phyloP scores from a whole-genome alignment of 495 filamentous ascomycete species.

The Saxispiralis lemnorum region DNA sequence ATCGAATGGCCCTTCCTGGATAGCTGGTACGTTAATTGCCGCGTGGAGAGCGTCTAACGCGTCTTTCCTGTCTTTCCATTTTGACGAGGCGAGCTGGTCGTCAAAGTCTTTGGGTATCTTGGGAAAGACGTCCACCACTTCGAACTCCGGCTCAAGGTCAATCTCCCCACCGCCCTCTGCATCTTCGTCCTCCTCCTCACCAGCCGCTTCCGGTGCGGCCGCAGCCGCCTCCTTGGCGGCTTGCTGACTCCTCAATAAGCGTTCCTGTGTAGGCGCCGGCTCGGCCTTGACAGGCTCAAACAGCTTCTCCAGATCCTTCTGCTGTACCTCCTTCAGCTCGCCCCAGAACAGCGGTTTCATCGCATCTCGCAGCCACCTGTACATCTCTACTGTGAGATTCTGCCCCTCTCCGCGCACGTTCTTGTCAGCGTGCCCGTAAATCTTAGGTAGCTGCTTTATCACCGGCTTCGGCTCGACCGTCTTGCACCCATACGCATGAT shows the following conservation, averaged over 20 bases:
- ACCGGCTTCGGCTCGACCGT: constrained; percentile 89
- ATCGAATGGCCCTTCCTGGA: constrained; percentile 77
- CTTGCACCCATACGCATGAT: constrained; percentile 86
- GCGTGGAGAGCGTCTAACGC: constrained; percentile 66
- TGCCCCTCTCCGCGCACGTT: constrained; percentile 93
- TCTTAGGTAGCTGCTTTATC: constrained; percentile 78
- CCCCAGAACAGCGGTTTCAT: constrained; percentile 98
- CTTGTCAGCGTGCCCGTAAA: constrained; percentile 93
- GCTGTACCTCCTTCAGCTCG: constrained; percentile 89
- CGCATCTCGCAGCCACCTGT: constrained; percentile 90
- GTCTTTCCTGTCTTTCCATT: constrained; percentile 98
- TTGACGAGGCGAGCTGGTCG: constrained; percentile 69
- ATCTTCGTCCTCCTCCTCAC: constrained; percentile 26
- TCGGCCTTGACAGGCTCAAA: constrained; percentile 89
- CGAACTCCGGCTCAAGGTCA: constrained; percentile 53
- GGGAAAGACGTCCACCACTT: constrained; percentile 72
- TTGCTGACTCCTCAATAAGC: constrained; percentile 77
- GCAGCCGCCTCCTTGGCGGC: constrained; percentile 55
- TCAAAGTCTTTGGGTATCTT: constrained; percentile 67
- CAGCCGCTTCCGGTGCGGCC: constrained; percentile 37
- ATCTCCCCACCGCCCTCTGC: constrained; percentile 60
- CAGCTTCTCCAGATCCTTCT: constrained; percentile 79
- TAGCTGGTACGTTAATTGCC: constrained; percentile 67
- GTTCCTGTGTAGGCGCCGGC: constrained; percentile 70
- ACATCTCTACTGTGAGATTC: constrained; percentile 81